These are phyloP conservation scores for Pogostemon cablin DNA, from an alignment of 257 asterid species.

Conservation along the genomic window DNA sequence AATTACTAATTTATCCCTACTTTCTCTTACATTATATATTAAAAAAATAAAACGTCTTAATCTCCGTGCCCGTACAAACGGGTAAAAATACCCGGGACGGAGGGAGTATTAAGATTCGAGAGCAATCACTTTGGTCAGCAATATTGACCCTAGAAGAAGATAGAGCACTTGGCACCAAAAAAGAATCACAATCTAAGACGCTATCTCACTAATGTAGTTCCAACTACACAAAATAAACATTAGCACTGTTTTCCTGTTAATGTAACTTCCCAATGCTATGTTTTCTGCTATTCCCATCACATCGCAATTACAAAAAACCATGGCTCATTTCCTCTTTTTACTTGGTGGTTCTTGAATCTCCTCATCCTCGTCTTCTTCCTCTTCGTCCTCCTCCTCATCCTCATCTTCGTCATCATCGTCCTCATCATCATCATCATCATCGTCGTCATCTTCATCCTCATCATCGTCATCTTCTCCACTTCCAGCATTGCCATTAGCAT, in stretches of 20 bases:
- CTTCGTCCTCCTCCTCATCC: not conserved
- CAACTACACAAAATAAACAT: slow-evolving; percentile 7
- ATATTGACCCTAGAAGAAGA: not conserved
- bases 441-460: slow-evolving; percentile 32
- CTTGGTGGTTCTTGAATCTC: slow-evolving; percentile 40
- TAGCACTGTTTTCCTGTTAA: not conserved
- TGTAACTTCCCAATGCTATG: not conserved
- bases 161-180: not conserved
- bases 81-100: no score
- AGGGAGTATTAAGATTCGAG: no score
- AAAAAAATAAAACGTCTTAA: no score
- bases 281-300: not conserved
- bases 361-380: slow-evolving; percentile 32
- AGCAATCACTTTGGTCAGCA: no score
- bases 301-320: not conserved
- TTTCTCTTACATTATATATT: no score
- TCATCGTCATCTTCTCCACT: slow-evolving; percentile 35
- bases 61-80: no score
- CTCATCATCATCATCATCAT: slow-evolving; percentile 15
- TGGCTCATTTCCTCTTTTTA: slow-evolving; percentile 40
- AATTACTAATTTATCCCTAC: no score
- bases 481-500: slow-evolving; percentile 32
- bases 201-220: not conserved
- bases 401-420: not conserved
- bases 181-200: not conserved